Percentiles rank a stretch among this genome's conserved stretches.
These are phyloP conservation scores for Lichtheimia ornata DNA, from an alignment of 371 early-diverging fungal species.

Conservation along the genomic window DNA sequence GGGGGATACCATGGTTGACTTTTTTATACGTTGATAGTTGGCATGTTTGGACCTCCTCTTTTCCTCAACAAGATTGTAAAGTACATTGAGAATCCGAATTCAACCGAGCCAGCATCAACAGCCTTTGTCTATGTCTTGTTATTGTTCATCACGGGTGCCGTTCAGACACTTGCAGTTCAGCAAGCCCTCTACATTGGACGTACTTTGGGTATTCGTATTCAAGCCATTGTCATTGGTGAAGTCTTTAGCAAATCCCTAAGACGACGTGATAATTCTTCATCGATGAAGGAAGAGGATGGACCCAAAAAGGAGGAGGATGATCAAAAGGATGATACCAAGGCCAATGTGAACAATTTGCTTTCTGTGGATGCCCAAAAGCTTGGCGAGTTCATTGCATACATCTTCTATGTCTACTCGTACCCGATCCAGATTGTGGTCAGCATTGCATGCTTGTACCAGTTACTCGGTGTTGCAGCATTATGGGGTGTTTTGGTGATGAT, in stretches of 20 bases:
- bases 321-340: constrained; percentile 24
- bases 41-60: constrained; percentile 56
- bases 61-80: constrained; percentile 58
- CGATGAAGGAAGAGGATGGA: constrained; percentile 16
- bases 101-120: constrained; percentile 25
- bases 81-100: constrained; percentile 48
- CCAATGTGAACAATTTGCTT: constrained; percentile 52
- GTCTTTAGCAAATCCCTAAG: constrained; percentile 58
- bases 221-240: constrained; percentile 62
- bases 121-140: constrained; percentile 64
- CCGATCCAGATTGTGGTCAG: constrained; percentile 63
- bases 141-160: constrained; percentile 50
- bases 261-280: constrained; percentile 44
- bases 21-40: constrained; percentile 7
- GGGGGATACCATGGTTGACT: neutral
- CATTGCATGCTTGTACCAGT: constrained; percentile 60
- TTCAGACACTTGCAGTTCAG: constrained; percentile 52
- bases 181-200: constrained; percentile 59
- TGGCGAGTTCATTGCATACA: constrained; percentile 49
- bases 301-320: neutral
- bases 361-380: constrained; percentile 62
- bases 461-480: constrained; percentile 66
- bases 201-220: constrained; percentile 51
- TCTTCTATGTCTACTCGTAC: constrained; percentile 59
- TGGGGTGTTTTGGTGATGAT: constrained; percentile 64